Base-by-base conservation (phyloP, 2,329 filamentous ascomycete genomes). In the Xylaria arbuscula region DNA sequence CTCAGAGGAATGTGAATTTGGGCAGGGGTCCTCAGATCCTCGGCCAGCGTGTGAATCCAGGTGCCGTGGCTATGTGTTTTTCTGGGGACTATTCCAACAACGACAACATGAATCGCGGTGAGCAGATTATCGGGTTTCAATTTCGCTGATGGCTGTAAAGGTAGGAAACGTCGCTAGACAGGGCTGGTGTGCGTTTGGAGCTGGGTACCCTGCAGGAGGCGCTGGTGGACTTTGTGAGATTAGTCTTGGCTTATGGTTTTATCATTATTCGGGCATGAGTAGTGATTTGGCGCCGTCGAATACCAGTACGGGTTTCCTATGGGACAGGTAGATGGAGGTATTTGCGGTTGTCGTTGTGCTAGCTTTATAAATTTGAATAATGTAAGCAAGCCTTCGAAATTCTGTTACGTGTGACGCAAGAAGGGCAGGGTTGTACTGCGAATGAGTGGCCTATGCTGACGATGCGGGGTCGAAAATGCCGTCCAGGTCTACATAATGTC, bases 1-100 rank as follows among this genome's bases (percentile, higher is more conserved):
- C 51, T 19, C 28, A 36, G 17, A 1, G 8, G 8, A 19, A 36
- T 54, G 17, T 36, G n/a, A 28, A 54, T 11, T 36, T 6, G n/a
- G 51, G 51, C 51, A 36, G 6, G 17, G 51, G 51, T 51, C 17
- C 17, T 53, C 28, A 53, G 50, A n/a, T 54, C 28, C 10, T 54
- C 32, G 51, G 51, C 4, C 51, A 54, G 28, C 28, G 28, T 36
- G 51, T 54, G 28, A 34, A 15, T 10, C 28, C 4, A 3, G 51
- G 51, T 54, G 51, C 17, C 28, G 2, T 1, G 17, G 28, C 51
- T 1, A 54, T 15, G 28, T 34, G 8, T 5, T 36, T 54, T 32
- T 15, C 28, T 36, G 28, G 28, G 15, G 6, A 34, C 9, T 53
- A 34, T n/a, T 7, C 28, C 28, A 22, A 53, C n/a, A 53, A 53